Evolutionary conservation across 2,329 filamentous ascomycete species (phyloP), one percentile per base, ranked within the genome.

Genomic region (Cercospora sojina): DNA sequence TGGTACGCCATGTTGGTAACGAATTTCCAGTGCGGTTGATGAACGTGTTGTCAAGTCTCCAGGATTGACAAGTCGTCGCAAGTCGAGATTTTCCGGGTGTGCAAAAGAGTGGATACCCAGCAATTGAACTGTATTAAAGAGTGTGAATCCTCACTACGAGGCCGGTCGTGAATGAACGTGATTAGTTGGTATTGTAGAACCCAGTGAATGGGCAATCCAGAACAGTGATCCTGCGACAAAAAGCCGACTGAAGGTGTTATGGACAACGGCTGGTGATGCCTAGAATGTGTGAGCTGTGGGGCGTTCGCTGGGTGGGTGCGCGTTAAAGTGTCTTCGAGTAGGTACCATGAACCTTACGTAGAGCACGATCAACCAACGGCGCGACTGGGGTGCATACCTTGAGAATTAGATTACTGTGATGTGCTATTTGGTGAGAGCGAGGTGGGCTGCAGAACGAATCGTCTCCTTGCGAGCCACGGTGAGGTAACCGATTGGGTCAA

Each of bases 1-100:
- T 83, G 81, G 76, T 82, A 86, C 73, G 85, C 83, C 86, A 88
- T 88, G 73, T 75, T 84, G 76, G 65, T 72, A 68, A 65, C 74
- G 71, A 75, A 29, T 61, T 61, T 55, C 43, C 72, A 70, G 68
- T 71, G 72, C 77, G 76, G 66, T 74, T 64, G 59, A 49, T 51
- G 66, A 77, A 81, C 66, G 76, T 78, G 77, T 81, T 77, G 83
- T 83, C 79, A 79, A 74, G 74, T 82, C 79, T 79, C 79, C 79
- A 76, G 79, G 79, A 79, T 78, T 77, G 79, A 79, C 77, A 74
- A 69, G 67, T 71, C 67, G 65, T 60, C 79, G 72, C 64, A 56
- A 62, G 64, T 72, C 65, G 67, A 68, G 67, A 64, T 66, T 61
- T 62, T 58, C 38, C 23, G 60, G 23, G 59, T 73, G 77, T 79